phyloP scores from a whole-genome alignment of 192 early-diverging fungal species.

The Piromyces finnis region DNA sequence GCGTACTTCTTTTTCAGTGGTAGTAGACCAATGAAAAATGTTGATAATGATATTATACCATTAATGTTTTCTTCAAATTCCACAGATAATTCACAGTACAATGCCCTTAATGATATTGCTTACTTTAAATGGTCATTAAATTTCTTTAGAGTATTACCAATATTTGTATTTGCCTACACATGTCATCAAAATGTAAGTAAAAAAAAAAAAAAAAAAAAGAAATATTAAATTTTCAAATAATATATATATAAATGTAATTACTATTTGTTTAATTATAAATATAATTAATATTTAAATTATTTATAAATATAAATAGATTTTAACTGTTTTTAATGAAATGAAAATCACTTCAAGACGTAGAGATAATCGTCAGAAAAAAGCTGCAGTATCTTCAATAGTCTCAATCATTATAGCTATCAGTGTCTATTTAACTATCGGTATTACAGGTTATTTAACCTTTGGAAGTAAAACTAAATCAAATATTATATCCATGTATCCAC shows the following conservation, averaged over 20 bases:
- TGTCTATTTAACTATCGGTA: background rate
- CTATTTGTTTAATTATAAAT: no score
- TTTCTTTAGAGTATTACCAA: background rate
- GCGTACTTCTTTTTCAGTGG: background rate
- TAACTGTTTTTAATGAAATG: background rate
- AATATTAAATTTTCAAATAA: no score
- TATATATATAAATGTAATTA: no score
- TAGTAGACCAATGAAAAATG: background rate
- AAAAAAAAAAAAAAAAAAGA: no score
- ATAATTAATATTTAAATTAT: no score
- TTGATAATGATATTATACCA: background rate
- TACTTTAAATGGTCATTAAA: background rate
- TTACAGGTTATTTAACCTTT: background rate
- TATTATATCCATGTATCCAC: background rate
- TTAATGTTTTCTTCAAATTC: background rate
- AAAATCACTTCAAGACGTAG: background rate
- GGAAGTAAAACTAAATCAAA: background rate
- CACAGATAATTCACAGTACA: background rate
- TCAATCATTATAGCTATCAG: background rate
- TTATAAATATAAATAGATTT: no score
- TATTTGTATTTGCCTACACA: background rate
- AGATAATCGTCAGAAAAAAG: background rate
- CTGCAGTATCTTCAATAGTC: background rate
- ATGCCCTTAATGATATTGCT: background rate
- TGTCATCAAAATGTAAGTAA: background rate